Evolutionary conservation across 257 asterid genomes (phyloP), one percentile per base, ranked within the genome.

Genomic region (Primulina huaijiensis): DNA sequence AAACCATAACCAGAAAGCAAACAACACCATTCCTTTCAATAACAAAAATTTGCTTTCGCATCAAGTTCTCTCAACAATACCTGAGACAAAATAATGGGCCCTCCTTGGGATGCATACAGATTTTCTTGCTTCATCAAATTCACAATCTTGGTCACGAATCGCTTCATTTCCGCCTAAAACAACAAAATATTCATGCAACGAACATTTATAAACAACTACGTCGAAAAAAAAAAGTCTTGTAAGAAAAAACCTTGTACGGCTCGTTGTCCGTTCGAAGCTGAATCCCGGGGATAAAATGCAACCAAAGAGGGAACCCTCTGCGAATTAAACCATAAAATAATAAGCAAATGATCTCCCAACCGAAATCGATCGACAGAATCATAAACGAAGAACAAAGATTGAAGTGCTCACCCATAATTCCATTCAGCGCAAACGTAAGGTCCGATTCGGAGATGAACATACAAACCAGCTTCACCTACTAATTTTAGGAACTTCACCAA

Each of bases 241-340:
- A 69, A 35, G 55, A 4, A 62, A 25, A 33, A 74, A 88, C 95
- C 95, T 88, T 84, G 75, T 86, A 88, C 61, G 89, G 92, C 64
- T 60, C 89, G 56, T 88, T 88, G 77, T 84, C 85, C 60, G 95
- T 88, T 77, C 95, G 79, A 88, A 88, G 76, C 83, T 80, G 80
- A 88, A 50, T 83, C 17, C 92, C 92, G 65, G 95, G 90, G 58
- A 88, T 87, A 75, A 74, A 88, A 67, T 81, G 86, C 85, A 88
- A 74, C 95, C 95, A 86, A 19, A 88, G 90, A 61, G 95, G 92
- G 75, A 88, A 88, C 55, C 95, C 95, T 69, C 95, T 88, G 90
- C 79, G 75, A 61, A 33, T 5, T 31, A 63, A 38, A 59, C 12
- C 50, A 70, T 10, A 40, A 20, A 38, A 40, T 31, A 23, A 56